A percentile compares a stretch with the other conserved stretches of the same genome.
Evolutionary conservation across 352 stramenopile species (phyloP).

Genomic region (Pythium graminicola): DNA sequence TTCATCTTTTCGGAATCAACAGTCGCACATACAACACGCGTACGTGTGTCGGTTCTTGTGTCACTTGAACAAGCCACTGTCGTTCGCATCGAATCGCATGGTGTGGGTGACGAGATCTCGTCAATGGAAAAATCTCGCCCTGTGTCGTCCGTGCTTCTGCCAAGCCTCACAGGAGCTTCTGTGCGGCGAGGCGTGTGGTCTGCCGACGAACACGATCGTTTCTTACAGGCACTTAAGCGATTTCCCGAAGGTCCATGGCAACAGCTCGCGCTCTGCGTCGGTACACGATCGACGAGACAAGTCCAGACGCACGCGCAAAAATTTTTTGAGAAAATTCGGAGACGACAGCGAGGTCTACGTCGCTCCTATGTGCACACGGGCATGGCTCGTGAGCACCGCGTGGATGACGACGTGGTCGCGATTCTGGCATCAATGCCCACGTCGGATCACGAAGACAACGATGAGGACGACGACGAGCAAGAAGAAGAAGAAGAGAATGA

Average conservation of each 20-base stretch:
- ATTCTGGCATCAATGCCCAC: constrained; percentile 7
- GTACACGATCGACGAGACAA: constrained; percentile 20
- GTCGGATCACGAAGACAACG: background rate
- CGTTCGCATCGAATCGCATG: no score
- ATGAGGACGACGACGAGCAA: background rate
- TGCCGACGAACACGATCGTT: constrained; percentile 27
- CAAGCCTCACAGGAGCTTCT: background rate
- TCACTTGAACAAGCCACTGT: no score
- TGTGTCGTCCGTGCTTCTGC: constrained; percentile 5
- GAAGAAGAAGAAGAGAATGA: background rate
- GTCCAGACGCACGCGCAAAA: constrained; percentile 27
- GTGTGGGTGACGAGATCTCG: no score
- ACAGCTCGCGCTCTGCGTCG: constrained; percentile 17
- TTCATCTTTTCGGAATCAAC: no score
- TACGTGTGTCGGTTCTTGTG: no score
- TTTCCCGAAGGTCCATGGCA: constrained; percentile 23
- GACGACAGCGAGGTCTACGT: constrained; percentile 17
- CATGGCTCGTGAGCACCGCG: constrained; percentile 15
- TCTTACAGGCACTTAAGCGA: constrained; percentile 24
- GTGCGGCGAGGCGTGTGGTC: constrained; percentile 22
- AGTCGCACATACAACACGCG: no score
- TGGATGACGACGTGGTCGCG: constrained; percentile 19
- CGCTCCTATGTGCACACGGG: constrained; percentile 7
- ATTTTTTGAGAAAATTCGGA: constrained; percentile 22
- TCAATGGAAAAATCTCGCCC: constrained; percentile 14